Evolutionary conservation across 345 rosid genomes (phyloP).

Genomic region (Eucalyptus cloeziana): DNA sequence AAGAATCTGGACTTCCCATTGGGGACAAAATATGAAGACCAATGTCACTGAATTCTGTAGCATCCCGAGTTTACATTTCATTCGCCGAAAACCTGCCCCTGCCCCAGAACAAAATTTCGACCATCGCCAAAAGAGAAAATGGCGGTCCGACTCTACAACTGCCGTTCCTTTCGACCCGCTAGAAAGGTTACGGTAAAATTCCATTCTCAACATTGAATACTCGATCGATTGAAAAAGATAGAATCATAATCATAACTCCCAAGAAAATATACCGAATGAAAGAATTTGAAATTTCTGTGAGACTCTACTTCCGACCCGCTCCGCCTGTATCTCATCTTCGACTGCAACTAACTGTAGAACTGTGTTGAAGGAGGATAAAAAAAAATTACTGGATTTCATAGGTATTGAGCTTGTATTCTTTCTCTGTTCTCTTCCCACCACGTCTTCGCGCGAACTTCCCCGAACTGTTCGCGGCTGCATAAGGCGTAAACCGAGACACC

Average conservation of each 20-base stretch:
- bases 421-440: slow-evolving; percentile 99
- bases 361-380: not conserved
- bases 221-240: not conserved
- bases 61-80: not conserved
- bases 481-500: not conserved
- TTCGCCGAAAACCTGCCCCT: not conserved
- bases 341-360: not conserved
- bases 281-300: not conserved
- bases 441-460: slow-evolving; percentile 82
- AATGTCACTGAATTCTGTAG: not conserved
- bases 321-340: not conserved
- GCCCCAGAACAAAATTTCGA: not conserved
- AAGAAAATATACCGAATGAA: not conserved
- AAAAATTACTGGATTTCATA: slow-evolving; percentile 10
- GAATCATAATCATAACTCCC: not conserved
- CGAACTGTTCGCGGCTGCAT: slow-evolving; percentile 83
- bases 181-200: not conserved
- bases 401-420: slow-evolving; percentile 92
- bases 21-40: not conserved
- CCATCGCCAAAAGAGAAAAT: not conserved
- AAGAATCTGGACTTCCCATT: not conserved
- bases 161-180: not conserved
- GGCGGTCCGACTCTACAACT: not conserved
- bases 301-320: not conserved
- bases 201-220: not conserved